These are phyloP conservation scores for Piromyces finnis DNA, from an alignment of 192 early-diverging fungal genomes.

Conservation along the genomic window DNA sequence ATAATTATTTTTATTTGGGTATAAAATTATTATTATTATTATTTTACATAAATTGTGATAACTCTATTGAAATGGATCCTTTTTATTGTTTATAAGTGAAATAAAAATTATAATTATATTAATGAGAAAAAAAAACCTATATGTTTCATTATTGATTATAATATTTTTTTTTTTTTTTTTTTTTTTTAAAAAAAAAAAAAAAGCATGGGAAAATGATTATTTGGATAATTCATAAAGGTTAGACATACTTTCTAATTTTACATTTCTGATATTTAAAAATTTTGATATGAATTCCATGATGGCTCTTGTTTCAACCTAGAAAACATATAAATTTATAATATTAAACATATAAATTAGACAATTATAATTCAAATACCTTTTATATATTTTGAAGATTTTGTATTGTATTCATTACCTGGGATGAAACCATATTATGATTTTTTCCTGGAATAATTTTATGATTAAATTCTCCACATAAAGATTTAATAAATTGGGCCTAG, in stretches of 20 bases:
- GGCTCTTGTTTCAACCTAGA: constrained; percentile 34
- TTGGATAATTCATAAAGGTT: constrained; percentile 29
- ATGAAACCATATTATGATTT: constrained; percentile 38
- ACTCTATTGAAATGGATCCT: too few species aligned
- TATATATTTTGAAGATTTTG: too few species aligned
- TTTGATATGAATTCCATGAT: constrained; percentile 45
- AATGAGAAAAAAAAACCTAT: too few species aligned
- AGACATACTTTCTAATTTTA: constrained; percentile 34
- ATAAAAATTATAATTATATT: too few species aligned
- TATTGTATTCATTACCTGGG: constrained; percentile 22
- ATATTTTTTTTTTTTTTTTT: too few species aligned
- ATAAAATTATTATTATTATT: too few species aligned
- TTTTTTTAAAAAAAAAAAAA: too few species aligned
- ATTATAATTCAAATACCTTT: background rate
- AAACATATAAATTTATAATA: too few species aligned
- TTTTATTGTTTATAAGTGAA: too few species aligned
- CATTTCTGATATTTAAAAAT: constrained; percentile 25
- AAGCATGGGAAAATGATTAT: background rate
- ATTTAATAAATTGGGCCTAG: background rate
- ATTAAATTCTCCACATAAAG: background rate
- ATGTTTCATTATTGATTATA: too few species aligned
- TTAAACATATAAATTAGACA: background rate
- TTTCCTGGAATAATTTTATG: constrained; percentile 30
- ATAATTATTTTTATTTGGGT: too few species aligned
- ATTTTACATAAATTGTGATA: too few species aligned